Base-by-base conservation (phyloP, 129 eudicot species). In the Chrysanthemum lavandulifolium region DNA sequence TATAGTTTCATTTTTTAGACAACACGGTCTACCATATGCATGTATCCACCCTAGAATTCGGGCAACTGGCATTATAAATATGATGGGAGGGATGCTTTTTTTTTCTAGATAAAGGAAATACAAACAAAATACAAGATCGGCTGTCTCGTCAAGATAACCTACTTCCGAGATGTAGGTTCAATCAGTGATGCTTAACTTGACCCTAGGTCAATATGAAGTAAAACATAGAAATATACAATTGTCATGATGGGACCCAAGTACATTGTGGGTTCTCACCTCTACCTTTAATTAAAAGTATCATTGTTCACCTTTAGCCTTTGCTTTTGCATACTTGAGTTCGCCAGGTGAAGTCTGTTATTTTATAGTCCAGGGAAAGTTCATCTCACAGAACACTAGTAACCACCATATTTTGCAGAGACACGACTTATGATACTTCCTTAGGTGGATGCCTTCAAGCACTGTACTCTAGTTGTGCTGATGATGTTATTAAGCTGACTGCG, bases 391-490 rank as follows among this genome's bases (percentile, higher is more conserved):
- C 27, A 21, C 74, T 71, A 59, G 43, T 80, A 78, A 49, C 55
- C 53, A 36, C 33, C 61, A 55, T 71, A 55, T 53, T 65, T 64
- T 83, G 79, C 96, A 94, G 98, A 78, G 84, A 80, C 69, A 55
- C 76, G 45, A 78, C 64, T 55, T 94, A 87, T 73, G 98, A 94
- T 83, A 73, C 96, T 25, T 86, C 91, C 52, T 63, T 94, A 74
- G 98, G 93, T 57, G 84, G 85, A 79, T 90, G 98, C 80, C 96
- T 94, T 81, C 86, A 88, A 31, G 83, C 83, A 19, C 29, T 90
- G 77, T 82, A 88, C 78, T 90, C 96, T 19, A 79, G 77, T 75
- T 90, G 91, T 73, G 36, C 89, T 50, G 93, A 80, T 83, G 91
- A 90, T 61, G 76, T 88, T 57, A 82, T 94, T 70, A 84, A 83